A percentile compares a stretch with the other conserved stretches of the same genome.
These are phyloP conservation scores for Hygrophoropsis aurantiaca DNA, from an alignment of 768 basidiomycete species.

Conservation along the genomic window DNA sequence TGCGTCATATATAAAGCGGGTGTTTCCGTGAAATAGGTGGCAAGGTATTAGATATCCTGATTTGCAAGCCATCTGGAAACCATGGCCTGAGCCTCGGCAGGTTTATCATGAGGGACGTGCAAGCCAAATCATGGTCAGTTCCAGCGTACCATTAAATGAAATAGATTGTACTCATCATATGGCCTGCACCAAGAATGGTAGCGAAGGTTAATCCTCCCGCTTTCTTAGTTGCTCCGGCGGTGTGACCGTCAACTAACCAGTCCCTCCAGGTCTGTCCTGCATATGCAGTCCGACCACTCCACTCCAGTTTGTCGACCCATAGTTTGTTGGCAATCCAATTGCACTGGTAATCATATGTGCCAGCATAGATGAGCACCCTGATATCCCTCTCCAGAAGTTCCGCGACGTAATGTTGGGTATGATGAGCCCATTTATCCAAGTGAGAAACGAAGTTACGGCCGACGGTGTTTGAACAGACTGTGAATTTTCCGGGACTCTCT, in stretches of 20 bases:
- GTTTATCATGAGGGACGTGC: conserved; percentile 69
- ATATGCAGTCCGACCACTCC: conserved; percentile 57
- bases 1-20: no score
- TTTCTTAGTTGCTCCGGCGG: conserved; percentile 57
- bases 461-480: conserved; percentile 55
- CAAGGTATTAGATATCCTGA: conserved; percentile 39
- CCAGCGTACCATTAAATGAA: conserved; percentile 6
- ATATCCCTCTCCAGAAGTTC: conserved; percentile 55
- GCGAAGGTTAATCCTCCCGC: conserved; percentile 62
- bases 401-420: conserved; percentile 58
- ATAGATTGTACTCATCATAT: conserved; percentile 52
- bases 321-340: conserved; percentile 67
- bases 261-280: conserved; percentile 39
- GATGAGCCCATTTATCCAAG: conserved; percentile 58
- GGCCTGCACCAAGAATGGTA: conserved; percentile 68
- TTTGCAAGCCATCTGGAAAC: conserved; percentile 61
- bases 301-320: conserved; percentile 59
- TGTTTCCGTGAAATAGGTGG: no score
- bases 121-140: conserved; percentile 10
- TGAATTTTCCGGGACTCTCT: conserved; percentile 48
- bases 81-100: conserved; percentile 61
- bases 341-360: conserved; percentile 55
- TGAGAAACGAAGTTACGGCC: conserved; percentile 48
- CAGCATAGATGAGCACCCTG: conserved; percentile 54
- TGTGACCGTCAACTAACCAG: conserved; percentile 55